Evolutionary conservation across 495 filamentous ascomycete species (phyloP), one percentile per base, ranked within the genome.

Genomic region (Penicillium verhagenii): DNA sequence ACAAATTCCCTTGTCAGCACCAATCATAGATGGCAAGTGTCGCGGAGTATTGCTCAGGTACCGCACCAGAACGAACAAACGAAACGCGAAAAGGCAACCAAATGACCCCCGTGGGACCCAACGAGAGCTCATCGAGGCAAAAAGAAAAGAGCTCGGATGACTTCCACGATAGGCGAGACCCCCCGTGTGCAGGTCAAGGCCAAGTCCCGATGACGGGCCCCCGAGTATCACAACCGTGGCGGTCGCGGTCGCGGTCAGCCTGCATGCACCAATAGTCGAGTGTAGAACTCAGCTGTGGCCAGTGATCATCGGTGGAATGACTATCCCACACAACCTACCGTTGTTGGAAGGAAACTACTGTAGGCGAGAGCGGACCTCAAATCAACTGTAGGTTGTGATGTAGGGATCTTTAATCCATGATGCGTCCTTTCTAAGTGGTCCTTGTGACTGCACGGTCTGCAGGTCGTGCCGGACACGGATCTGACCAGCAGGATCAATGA

Each of bases 181-280:
- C 56, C 60, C 55, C 61, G 58, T 44, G 48, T 50, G 52, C 57
- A 64, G 42, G 35, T 20, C n/a, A n/a, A n/a, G n/a, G 31, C 45
- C 23, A 45, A 47, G 29, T 53, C 54, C 59, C 56, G 52, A 59
- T 59, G 57, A 50, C 53, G 56, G 45, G 54, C 21, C 38, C 50
- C 38, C 33, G 50, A 60, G 59, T 62, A 59, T 69, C 60, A 68
- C 47, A 44, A 56, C 50, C 49, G 47, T 58, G 23, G 53, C 47
- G 31, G 58, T 56, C 53, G 53, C 50, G 37, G 58, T 56, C 53
- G 56, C 58, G 56, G 60, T 62, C 53, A 54, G 52, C 47, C 56
- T 65, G 66, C 66, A 65, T 61, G 56, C 59, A 49, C 56, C 58
- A 67, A 64, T 60, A 64, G 58, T 60, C 53, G 44, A 64, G 52